Evolutionary conservation across 1,139 yeast genomes (phyloP).

Genomic region (Kodamaea arcana): DNA sequence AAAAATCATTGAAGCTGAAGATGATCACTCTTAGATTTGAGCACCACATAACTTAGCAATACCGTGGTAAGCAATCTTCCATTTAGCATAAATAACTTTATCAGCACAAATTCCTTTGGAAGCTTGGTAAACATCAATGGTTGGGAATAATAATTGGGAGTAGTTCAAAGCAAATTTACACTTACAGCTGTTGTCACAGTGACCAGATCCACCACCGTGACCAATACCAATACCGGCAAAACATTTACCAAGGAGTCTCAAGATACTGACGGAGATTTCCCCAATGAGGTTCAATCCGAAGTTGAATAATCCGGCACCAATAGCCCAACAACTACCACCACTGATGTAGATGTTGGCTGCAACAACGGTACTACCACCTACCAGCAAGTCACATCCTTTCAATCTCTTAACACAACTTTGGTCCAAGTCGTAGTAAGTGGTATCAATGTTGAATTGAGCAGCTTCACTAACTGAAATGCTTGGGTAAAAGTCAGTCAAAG

Average conservation of each 20-base stretch:
- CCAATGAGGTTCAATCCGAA: neutral
- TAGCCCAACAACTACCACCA: neutral
- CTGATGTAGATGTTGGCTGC: neutral
- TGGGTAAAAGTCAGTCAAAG: neutral
- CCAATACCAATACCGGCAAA: neutral
- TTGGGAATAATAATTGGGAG: conserved; percentile 1
- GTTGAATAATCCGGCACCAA: neutral
- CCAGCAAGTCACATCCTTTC: neutral
- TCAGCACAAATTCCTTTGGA: conserved; percentile 1
- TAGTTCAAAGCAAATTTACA: conserved; percentile 1
- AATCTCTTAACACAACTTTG: neutral
- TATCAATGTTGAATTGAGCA: conserved; percentile 1
- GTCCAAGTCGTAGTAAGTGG: conserved; percentile 1
- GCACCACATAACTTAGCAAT: neutral
- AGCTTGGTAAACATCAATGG: conserved; percentile 1
- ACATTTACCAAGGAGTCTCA: neutral
- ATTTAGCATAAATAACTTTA: neutral
- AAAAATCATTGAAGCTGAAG: no score
- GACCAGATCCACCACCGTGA: no score
- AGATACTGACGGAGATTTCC: neutral
- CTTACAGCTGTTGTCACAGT: neutral
- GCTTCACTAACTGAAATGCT: neutral
- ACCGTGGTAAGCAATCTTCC: neutral
- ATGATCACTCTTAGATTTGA: no score
- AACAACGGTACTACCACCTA: neutral